phyloP scores from a whole-genome alignment of 306 rosid genomes.

The Trifolium pratense region DNA sequence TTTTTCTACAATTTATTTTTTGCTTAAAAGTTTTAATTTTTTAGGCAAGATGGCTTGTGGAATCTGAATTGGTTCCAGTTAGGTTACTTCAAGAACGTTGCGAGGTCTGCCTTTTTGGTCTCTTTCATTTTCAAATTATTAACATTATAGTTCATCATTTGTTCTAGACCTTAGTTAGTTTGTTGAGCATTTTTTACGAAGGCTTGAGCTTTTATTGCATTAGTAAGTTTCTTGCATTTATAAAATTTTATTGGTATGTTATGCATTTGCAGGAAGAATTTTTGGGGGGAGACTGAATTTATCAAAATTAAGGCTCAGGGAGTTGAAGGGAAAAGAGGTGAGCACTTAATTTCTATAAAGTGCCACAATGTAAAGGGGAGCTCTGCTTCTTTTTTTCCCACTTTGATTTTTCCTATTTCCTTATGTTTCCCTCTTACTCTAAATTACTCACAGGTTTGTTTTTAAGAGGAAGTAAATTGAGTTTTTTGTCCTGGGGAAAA shows the following conservation, averaged over 20 bases:
- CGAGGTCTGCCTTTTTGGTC: slow-evolving; percentile 62
- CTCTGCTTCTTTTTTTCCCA: slow-evolving; percentile 3
- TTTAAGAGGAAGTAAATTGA: slow-evolving; percentile 3
- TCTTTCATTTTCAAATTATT: neutral
- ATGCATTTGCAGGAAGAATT: slow-evolving; percentile 76
- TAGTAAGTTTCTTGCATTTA: slow-evolving; percentile 20
- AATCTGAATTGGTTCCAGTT: slow-evolving; percentile 78
- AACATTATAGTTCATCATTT: slow-evolving; percentile 22
- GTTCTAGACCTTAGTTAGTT: slow-evolving; percentile 31
- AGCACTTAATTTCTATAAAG: slow-evolving; percentile 36
- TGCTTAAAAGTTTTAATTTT: slow-evolving; percentile 20
- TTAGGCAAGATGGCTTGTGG: slow-evolving; percentile 97
- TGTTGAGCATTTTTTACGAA: slow-evolving; percentile 7
- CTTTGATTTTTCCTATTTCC: slow-evolving; percentile 14
- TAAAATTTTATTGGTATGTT: slow-evolving; percentile 17
- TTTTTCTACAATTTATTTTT: slow-evolving; percentile 3
- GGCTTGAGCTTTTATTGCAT: slow-evolving; percentile 26
- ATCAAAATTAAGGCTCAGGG: slow-evolving; percentile 94
- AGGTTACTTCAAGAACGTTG: slow-evolving; percentile 96
- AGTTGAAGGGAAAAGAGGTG: slow-evolving; percentile 96
- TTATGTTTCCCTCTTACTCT: neutral
- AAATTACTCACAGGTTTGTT: slow-evolving; percentile 7
- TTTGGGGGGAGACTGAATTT: slow-evolving; percentile 95
- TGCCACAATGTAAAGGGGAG: slow-evolving; percentile 6
- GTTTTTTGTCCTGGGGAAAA: slow-evolving; percentile 10